phyloP scores from a whole-genome alignment of 495 filamentous ascomycete genomes.

The Hypoxylon trugodes region DNA sequence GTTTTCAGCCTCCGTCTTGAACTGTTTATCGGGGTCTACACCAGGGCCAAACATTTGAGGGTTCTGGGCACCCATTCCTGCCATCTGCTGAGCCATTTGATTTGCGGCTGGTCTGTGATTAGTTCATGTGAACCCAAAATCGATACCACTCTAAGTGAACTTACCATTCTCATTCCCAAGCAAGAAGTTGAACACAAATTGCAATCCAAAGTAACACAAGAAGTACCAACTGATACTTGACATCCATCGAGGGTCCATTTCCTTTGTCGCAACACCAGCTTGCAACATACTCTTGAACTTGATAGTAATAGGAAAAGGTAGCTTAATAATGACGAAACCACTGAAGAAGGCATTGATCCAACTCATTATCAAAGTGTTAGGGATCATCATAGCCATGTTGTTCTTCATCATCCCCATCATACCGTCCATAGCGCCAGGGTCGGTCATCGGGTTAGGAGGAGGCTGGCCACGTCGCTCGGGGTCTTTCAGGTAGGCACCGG shows the following conservation, averaged over 20 bases:
- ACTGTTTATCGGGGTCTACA: constrained; percentile 95
- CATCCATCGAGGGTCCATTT: constrained; percentile 97
- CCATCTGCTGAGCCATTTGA: constrained; percentile 96
- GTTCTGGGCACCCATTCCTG: constrained; percentile 73
- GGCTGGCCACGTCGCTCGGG: constrained; percentile 85
- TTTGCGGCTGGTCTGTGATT: constrained; percentile 73
- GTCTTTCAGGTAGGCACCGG: constrained; percentile 87
- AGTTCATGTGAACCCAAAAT: constrained; percentile 1
- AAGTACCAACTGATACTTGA: constrained; percentile 99
- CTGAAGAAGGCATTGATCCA: constrained; percentile 99
- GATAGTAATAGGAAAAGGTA: constrained; percentile 97
- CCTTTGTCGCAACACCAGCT: constrained; percentile 91
- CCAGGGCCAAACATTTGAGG: constrained; percentile 86
- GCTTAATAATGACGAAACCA: constrained; percentile 97
- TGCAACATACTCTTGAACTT: constrained; percentile 99
- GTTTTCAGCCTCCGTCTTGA: constrained; percentile 90
- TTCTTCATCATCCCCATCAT: constrained; percentile 99
- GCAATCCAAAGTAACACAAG: constrained; percentile 92
- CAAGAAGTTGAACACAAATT: constrained; percentile 97
- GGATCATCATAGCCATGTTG: constrained; percentile 99
- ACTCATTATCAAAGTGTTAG: constrained; percentile 98
- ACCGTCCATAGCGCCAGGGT: constrained; percentile 97
- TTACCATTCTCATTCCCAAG: constrained; percentile 94
- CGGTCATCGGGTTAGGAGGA: constrained; percentile 92
- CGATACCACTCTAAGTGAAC: constrained; percentile 32